Evolutionary conservation across 2,329 filamentous ascomycete genomes (phyloP).

Genomic region (Epichloe brachyelytri): DNA sequence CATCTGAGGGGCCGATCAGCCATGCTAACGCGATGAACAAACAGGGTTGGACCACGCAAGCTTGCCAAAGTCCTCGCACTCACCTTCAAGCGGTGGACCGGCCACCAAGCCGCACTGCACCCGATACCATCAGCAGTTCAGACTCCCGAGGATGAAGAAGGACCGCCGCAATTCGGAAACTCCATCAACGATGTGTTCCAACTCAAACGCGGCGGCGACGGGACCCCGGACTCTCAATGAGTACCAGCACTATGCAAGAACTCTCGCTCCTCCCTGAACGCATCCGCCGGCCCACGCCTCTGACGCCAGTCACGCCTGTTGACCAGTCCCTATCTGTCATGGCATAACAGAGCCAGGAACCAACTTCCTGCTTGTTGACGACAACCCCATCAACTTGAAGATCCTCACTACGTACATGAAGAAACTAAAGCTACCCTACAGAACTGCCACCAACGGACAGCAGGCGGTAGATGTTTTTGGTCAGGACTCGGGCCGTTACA

Average conservation of each 20-base stretch:
- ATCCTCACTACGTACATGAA: slow-evolving; percentile 17
- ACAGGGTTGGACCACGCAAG: slow-evolving; percentile 25
- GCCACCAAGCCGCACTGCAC: not conserved
- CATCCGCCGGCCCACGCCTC: slow-evolving; percentile 1
- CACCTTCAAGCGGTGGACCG: slow-evolving; percentile 5
- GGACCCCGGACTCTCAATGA: not conserved
- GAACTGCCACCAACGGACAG: slow-evolving; percentile 15
- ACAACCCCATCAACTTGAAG: slow-evolving; percentile 24
- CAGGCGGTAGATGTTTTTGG: slow-evolving; percentile 15
- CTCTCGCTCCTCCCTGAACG: slow-evolving; percentile 1
- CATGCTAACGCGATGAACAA: not conserved
- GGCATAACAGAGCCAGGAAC: not conserved
- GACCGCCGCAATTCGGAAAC: not conserved
- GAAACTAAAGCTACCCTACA: slow-evolving; percentile 13
- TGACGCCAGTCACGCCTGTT: not conserved
- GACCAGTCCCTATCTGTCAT: not conserved
- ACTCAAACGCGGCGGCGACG: not conserved
- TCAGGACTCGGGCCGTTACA: slow-evolving; percentile 7
- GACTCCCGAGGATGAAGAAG: slow-evolving; percentile 1
- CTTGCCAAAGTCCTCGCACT: slow-evolving; percentile 11
- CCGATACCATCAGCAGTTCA: not conserved
- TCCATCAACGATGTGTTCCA: not conserved
- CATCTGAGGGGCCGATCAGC: not conserved
- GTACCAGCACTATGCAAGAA: not conserved
- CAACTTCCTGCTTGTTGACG: slow-evolving; percentile 19